These are phyloP conservation scores for Kitagawia praeruptora DNA, from an alignment of 129 eudicot species.

Conservation along the genomic window DNA sequence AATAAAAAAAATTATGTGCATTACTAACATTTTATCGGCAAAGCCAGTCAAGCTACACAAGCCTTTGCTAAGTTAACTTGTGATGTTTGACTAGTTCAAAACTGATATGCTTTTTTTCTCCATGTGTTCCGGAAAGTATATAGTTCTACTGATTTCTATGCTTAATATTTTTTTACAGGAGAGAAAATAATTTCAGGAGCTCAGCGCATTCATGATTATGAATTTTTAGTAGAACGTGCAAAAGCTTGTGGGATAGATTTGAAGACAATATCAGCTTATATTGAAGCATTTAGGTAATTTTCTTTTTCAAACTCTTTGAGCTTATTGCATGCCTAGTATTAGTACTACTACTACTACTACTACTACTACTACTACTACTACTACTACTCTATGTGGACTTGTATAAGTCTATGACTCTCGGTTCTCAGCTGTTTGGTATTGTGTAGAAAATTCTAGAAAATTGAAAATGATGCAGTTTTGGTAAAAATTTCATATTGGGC, in stretches of 20 bases:
- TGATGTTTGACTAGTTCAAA: too few species aligned
- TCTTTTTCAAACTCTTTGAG: not conserved
- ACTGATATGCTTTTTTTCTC: too few species aligned
- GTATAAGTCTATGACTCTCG: too few species aligned
- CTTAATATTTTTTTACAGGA: too few species aligned
- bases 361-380: too few species aligned
- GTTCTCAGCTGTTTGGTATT: too few species aligned
- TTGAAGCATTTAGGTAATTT: slow-evolving; percentile 62
- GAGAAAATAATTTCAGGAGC: slow-evolving; percentile 99
- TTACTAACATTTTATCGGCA: not conserved
- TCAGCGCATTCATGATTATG: slow-evolving; percentile 73
- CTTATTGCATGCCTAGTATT: not conserved
- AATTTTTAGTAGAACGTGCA: slow-evolving; percentile 56
- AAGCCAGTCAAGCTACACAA: not conserved
- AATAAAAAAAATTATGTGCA: too few species aligned
- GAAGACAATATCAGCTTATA: slow-evolving; percentile 59
- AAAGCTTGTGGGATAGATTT: slow-evolving; percentile 62
- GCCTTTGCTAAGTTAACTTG: not conserved
- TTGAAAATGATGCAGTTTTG: too few species aligned
- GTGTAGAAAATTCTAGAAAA: too few species aligned
- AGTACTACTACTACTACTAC: too few species aligned
- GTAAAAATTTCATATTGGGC: not conserved
- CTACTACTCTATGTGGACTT: too few species aligned
- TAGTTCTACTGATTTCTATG: too few species aligned
- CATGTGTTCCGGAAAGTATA: slow-evolving; percentile 23